A percentile compares a stretch with the other conserved stretches of the same genome.
Conservation (phyloP, 2,329 filamentous ascomycete species). For the Trichoderma brevicompactum region DNA sequence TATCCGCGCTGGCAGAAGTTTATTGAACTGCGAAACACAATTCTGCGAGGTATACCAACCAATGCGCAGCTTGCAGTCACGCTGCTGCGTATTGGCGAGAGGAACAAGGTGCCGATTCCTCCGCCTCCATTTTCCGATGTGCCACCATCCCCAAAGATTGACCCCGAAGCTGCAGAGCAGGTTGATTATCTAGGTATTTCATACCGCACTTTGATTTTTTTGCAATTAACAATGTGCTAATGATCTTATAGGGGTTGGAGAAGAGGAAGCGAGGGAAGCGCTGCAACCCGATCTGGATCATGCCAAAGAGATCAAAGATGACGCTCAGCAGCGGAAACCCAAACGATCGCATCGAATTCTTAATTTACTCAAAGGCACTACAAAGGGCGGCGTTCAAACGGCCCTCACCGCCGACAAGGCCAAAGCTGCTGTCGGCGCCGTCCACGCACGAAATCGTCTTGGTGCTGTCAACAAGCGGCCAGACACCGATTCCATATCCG, state of each 20-base stretch:
- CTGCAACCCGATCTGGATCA: conserved; percentile 52
- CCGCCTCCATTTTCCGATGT: conserved; percentile 51
- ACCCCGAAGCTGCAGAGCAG: conserved; percentile 50
- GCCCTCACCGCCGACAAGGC: conserved; percentile 72
- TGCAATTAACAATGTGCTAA: not conserved
- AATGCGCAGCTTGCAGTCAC: conserved; percentile 85
- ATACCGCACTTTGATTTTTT: too few species aligned
- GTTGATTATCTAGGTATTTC: conserved; percentile 43
- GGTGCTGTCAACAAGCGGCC: conserved; percentile 64
- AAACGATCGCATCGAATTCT: conserved; percentile 56
- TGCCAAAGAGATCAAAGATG: conserved; percentile 43
- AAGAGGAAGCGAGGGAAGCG: conserved; percentile 69
- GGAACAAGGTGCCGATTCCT: conserved; percentile 77
- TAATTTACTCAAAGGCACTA: conserved; percentile 67
- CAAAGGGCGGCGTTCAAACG: conserved; percentile 74
- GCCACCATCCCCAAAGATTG: conserved; percentile 46
- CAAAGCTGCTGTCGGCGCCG: conserved; percentile 63
- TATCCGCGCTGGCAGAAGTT: conserved; percentile 77
- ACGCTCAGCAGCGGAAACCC: conserved; percentile 46
- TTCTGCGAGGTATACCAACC: conserved; percentile 81
- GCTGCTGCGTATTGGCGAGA: conserved; percentile 78
- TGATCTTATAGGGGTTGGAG: conserved; percentile 51
- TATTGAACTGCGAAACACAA: conserved; percentile 72
- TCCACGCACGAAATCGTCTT: conserved; percentile 69
- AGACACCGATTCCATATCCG: conserved; percentile 51